Evolutionary conservation across 225 moss, liverwort and hornwort genomes (phyloP), one percentile per base, ranked within the genome.

Genomic region (Polytrichum formosum): DNA sequence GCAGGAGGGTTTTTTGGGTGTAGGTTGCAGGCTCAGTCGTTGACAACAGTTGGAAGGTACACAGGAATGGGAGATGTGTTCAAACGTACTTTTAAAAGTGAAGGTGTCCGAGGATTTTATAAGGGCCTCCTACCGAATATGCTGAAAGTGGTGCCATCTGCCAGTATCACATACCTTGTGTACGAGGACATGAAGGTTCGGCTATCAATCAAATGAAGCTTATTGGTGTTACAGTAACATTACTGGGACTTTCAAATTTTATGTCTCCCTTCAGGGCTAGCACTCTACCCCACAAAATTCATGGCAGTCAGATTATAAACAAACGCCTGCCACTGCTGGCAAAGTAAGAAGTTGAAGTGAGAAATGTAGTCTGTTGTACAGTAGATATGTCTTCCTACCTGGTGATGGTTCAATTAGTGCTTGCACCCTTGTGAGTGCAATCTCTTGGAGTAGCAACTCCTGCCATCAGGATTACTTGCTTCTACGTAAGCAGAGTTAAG

Each of bases 101-200:
- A 98, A 75, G 98, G 98, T 56, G 6, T 88, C 6, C 85, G 81
- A 53, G 98, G 94, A 6, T 98, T 98, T 76, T 98, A 94, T 76
- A 98, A 92, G 63, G 98, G 98, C 19, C 78, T 88, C 76, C 63
- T 94, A 46, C 98, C 98, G 18, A 98, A 98, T 71, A 75, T 98
- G 82, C 87, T 98, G 27, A 98, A 98, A 74, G 98, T 94, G 66
- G 90, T 88, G 22, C 98, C 98, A 2, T 90, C 98, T 63, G 98
- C 94, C 69, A 98, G 98, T 69, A 94, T 98, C 27, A 92, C 92
- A 18, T 98, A 98, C 79, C 78, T 98, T 70, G 94, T 98, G 64
- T 98, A 94, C 72, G 97, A 98, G 84, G 84, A 91, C 28, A 94
- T 98, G 97, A 98, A 94, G 81, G 81, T 81, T 35, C 88, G 85